Percentiles rank a stretch among this genome's conserved stretches.
phyloP scores from a whole-genome alignment of 179 eudicot genomes.

The Vitellaria paradoxa region DNA sequence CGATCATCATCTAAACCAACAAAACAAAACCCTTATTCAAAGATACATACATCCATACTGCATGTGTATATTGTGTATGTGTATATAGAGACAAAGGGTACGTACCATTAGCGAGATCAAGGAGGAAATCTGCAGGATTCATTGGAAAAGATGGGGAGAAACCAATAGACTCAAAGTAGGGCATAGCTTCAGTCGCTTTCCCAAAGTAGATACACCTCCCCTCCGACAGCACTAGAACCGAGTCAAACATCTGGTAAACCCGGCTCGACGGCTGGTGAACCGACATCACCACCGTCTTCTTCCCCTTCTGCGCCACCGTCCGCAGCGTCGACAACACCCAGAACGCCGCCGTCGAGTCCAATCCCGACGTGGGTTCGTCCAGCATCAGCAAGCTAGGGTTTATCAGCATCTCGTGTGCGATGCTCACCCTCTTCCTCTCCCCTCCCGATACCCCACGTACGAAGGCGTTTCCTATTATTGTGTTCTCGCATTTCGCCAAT shows the following conservation, averaged over 20 bases:
- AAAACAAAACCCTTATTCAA: no score
- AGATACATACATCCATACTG: no score
- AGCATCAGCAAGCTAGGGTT: conserved; percentile 77
- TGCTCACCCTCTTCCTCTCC: conserved; percentile 79
- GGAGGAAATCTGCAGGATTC: conserved; percentile 97
- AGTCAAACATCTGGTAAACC: conserved; percentile 60
- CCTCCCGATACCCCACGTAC: conserved; percentile 85
- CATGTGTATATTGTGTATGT: neutral
- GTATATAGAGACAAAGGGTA: neutral
- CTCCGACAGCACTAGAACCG: conserved; percentile 66
- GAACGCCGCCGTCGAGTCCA: conserved; percentile 87
- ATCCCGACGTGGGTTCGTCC: conserved; percentile 92
- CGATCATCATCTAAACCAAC: no score
- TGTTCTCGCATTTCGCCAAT: conserved; percentile 59
- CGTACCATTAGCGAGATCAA: conserved; percentile 98
- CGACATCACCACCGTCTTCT: conserved; percentile 67
- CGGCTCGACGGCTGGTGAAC: conserved; percentile 95
- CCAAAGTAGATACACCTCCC: conserved; percentile 78
- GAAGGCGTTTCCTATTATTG: conserved; percentile 73
- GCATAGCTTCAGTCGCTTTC: conserved; percentile 62
- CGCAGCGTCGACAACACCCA: conserved; percentile 47
- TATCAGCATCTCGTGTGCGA: conserved; percentile 83
- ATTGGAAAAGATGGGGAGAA: conserved; percentile 73
- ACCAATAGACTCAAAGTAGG: conserved; percentile 60
- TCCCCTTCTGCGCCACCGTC: conserved; percentile 51